Base-by-base conservation (phyloP, 2,329 filamentous ascomycete genomes). In the Xylaria arbuscula region DNA sequence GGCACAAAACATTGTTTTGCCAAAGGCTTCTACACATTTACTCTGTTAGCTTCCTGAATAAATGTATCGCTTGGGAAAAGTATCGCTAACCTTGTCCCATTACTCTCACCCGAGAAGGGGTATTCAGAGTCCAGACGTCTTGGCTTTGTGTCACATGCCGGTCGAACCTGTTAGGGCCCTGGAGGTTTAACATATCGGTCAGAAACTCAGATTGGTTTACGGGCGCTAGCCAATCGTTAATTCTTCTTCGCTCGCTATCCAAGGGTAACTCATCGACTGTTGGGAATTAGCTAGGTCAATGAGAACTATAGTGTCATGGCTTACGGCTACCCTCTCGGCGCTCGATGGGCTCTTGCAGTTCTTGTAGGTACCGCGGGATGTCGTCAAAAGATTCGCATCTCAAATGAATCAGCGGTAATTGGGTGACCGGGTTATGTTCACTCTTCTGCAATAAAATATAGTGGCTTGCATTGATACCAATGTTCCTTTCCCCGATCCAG, bases 1-100 rank as follows among this genome's bases (percentile, higher is more conserved):
- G 9, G 65, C 19, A 28, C 70, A 71, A 38, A 72, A 67, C 59
- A 69, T 66, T 17, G 72, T 72, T 61, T 73, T 72, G 8, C 70
- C 72, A 38, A 47, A 66, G 7, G 67, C 70, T 3, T 38, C 68
- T 72, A 19, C 6, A 48, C 7, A 10, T 47, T 53, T 34, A 1
- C 6, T 32, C 5, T 19, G 42, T 62, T 53, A 62, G 63, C 40
- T 53, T 5, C 5, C 28, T 28, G 8, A 42, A 36, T 1, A n/a
- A 57, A 22, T 6, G 8, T 28, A 3, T 22, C 2, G 40, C 24
- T 8, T 1, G 8, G 19, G 10, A 9, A 17, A 17, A 57, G 15
- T 6, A 32, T 40, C 9, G 11, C 61, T 42, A 22, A 70, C 67
- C 24, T 8, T 50, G 24, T 45, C 66, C 70, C 15, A 15, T 64